Evolutionary conservation across 148 eudicot species (phyloP).

Genomic region (Diospyros kaki): DNA sequence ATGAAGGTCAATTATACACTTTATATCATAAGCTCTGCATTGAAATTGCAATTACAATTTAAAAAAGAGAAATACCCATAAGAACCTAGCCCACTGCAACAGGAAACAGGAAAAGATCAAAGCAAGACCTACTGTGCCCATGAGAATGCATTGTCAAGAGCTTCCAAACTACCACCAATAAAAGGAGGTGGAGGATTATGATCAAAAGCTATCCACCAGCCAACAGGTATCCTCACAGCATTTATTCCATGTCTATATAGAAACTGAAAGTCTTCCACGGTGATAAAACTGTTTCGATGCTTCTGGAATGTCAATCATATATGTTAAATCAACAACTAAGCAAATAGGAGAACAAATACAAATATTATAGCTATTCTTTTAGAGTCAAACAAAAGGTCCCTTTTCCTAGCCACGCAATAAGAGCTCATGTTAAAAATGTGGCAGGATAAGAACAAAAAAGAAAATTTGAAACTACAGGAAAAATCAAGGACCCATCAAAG

Average conservation of each 20-base stretch:
- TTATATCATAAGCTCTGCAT: conserved; percentile 54
- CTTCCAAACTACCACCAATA: conserved; percentile 60
- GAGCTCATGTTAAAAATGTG: background rate
- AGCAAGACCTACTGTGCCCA: conserved; percentile 70
- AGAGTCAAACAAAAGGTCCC: background rate
- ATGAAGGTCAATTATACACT: conserved; percentile 87
- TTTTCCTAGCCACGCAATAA: background rate
- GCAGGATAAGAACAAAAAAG: background rate
- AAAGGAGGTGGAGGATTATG: conserved; percentile 82
- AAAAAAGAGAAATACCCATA: conserved; percentile 8
- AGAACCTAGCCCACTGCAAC: background rate
- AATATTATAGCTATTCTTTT: no score
- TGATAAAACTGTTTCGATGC: conserved; percentile 71
- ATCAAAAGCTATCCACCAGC: conserved; percentile 94
- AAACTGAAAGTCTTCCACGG: conserved; percentile 56
- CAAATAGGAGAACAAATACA: background rate
- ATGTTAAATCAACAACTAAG: conserved; percentile 2
- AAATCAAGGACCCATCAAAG: background rate
- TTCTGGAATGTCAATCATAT: conserved; percentile 44
- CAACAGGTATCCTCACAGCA: conserved; percentile 86
- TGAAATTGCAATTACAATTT: conserved; percentile 5
- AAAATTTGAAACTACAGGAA: background rate
- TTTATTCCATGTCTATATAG: conserved; percentile 60
- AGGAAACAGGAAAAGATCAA: conserved; percentile 1
- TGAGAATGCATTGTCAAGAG: conserved; percentile 77